Evolutionary conservation across 352 stramenopile genomes (phyloP).

Genomic region (Phytophthora meadii): DNA sequence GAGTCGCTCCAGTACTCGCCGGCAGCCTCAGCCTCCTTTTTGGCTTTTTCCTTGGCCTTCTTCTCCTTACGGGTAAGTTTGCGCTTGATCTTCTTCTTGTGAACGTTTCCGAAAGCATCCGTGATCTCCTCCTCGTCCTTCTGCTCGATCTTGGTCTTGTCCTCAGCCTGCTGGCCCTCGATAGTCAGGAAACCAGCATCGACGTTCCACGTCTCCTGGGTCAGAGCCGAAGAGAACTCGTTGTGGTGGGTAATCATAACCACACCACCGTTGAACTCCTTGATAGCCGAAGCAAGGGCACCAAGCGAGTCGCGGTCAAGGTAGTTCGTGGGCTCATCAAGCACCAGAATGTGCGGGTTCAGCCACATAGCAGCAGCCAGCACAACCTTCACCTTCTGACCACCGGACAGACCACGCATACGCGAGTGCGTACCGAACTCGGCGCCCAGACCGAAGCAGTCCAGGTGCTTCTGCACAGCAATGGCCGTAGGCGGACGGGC

Average conservation of each 20-base stretch:
- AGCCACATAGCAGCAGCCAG: constrained; percentile 97
- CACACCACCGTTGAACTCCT: constrained; percentile 97
- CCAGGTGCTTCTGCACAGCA: constrained; percentile 97
- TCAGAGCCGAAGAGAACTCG: constrained; percentile 96
- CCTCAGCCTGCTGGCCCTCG: constrained; percentile 82
- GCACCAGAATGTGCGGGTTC: constrained; percentile 95
- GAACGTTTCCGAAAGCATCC: constrained; percentile 88
- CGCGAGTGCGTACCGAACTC: constrained; percentile 98
- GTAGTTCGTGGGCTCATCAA: constrained; percentile 97
- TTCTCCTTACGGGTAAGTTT: constrained; percentile 91
- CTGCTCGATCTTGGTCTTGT: constrained; percentile 93
- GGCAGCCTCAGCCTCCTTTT: constrained; percentile 87
- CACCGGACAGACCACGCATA: constrained; percentile 97
- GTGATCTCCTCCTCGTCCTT: constrained; percentile 86
- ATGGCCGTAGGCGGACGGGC: constrained; percentile 94
- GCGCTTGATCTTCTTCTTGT: constrained; percentile 90
- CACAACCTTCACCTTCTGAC: constrained; percentile 99
- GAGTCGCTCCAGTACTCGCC: constrained; percentile 88
- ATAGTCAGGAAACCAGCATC: constrained; percentile 88
- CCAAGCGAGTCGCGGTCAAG: constrained; percentile 97
- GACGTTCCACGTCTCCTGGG: constrained; percentile 96
- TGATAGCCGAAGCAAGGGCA: constrained; percentile 95
- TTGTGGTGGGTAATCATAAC: constrained; percentile 98
- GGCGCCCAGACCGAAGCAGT: constrained; percentile 96
- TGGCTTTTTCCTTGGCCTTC: constrained; percentile 89